A percentile compares a stretch with the other conserved stretches of the same genome.
Evolutionary conservation across 1,284 basidiomycete species (phyloP).

Genomic region (Cryptococcus hybrid): DNA sequence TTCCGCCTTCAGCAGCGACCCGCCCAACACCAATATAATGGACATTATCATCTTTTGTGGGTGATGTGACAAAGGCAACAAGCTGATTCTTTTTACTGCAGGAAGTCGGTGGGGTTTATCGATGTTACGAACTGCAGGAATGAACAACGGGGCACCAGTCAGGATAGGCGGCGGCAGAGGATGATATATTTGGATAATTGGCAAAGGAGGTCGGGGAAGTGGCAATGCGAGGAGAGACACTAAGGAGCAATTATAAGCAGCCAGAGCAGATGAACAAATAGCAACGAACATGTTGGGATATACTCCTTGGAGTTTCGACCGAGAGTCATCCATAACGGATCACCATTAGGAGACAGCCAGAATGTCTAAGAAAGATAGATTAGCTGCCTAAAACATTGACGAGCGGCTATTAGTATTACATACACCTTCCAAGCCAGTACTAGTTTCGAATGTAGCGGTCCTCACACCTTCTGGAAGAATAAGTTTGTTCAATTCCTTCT

Average conservation of each 20-base stretch:
- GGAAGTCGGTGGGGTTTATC: conserved; percentile 37
- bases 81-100: conserved; percentile 35
- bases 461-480: conserved; percentile 46
- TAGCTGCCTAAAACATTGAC: not conserved
- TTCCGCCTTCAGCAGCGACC: conserved; percentile 39
- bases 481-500: conserved; percentile 39
- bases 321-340: conserved; percentile 77
- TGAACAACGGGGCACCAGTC: conserved; percentile 55
- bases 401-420: conserved; percentile 5
- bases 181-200: conserved; percentile 40
- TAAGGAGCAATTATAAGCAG: conserved; percentile 42
- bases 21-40: conserved; percentile 41
- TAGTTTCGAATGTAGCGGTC: conserved; percentile 39
- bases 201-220: conserved; percentile 29
- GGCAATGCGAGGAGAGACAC: conserved; percentile 33
- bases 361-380: conserved; percentile 34
- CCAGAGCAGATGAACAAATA: not conserved
- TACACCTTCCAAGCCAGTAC: conserved; percentile 43
- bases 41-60: conserved; percentile 22
- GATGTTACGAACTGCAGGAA: conserved; percentile 44
- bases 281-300: conserved; percentile 62
- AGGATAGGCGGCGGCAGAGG: conserved; percentile 46
- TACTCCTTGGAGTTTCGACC: conserved; percentile 58
- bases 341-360: conserved; percentile 58
- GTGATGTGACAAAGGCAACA: conserved; percentile 35